Base-by-base conservation (phyloP, 2,329 filamentous ascomycete genomes). In the Fusarium anthophilum region DNA sequence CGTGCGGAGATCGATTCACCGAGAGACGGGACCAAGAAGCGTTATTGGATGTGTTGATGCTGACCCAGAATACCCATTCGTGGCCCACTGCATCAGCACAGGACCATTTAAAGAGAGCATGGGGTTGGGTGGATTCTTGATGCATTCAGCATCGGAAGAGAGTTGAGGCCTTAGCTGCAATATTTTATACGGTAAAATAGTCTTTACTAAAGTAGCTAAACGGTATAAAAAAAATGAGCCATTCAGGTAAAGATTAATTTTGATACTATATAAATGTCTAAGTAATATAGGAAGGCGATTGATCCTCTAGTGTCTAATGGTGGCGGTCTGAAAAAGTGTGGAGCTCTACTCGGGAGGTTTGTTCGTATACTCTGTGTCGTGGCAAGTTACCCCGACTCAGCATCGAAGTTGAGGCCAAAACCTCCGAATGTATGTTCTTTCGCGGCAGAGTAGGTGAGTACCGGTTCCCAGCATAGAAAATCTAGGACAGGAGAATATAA, bases 61-160 rank as follows among this genome's bases (percentile, higher is more conserved):
- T 80, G 69, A 87, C 86, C 6, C 86, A 89, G 72, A 79, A 76
- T 38, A 83, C 86, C n/a, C 84, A 88, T 77, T 87, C 85, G 9
- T 86, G 87, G 79, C 88, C 87, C 11, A 90, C 88, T 13, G 82
- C 81, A 12, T 81, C 82, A 15, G 86, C 87, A 35, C 84, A 86
- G 44, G 77, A 80, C 43, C 84, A 86, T 66, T 79, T 90, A 63
- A 85, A 84, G 74, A 81, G 81, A 59, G 84, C 83, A 63, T 90
- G 87, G 88, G 86, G 84, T 22, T 88, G 85, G 86, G 72, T 59
- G 74, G 79, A 78, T 55, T 28, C 20, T 12, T 54, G 10, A 17
- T 13, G 9, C 4, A 15, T 28, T 28, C 12, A 30, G 9, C 18
- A 28, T 48, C 22, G 4, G 11, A 30, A 32, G 30, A 50, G 47